phyloP scores from a whole-genome alignment of 2,329 filamentous ascomycete genomes.

The Cordyceps cateniannulata region DNA sequence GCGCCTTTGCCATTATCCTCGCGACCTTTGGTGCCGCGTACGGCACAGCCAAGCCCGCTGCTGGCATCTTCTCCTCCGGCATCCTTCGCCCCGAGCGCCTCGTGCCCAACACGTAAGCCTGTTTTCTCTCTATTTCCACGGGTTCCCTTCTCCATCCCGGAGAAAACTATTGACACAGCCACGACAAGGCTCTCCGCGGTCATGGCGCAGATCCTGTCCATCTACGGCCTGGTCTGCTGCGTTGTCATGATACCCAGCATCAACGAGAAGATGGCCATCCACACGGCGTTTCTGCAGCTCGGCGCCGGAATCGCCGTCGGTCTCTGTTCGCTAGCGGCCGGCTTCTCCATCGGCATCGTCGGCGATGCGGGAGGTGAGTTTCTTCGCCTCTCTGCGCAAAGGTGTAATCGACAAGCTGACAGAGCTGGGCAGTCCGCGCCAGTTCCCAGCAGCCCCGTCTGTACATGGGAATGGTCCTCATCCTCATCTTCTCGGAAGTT shows the following conservation, averaged over 20 bases:
- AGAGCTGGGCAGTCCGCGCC: conserved; percentile 30
- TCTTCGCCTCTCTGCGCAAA: background rate
- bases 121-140: background rate
- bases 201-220: conserved; percentile 43
- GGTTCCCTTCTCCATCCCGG: background rate
- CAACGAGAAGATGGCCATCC: conserved; percentile 35
- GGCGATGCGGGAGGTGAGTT: conserved; percentile 37
- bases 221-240: conserved; percentile 39
- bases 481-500: conserved; percentile 42
- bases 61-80: conserved; percentile 37
- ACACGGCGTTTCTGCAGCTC: conserved; percentile 37
- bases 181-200: conserved; percentile 31
- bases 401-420: background rate
- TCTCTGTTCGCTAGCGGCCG: conserved; percentile 38
- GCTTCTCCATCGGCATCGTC: conserved; percentile 40
- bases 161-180: no score
- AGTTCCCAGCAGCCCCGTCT: conserved; percentile 41
- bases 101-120: conserved; percentile 34
- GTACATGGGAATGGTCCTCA: conserved; percentile 41
- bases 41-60: conserved; percentile 36
- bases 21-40: conserved; percentile 43
- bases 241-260: conserved; percentile 38
- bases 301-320: conserved; percentile 38
- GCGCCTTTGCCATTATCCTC: conserved; percentile 42
- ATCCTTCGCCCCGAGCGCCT: conserved; percentile 38